These are phyloP conservation scores for Coemansia sp. DNA, from an alignment of 371 early-diverging fungal genomes.

Conservation along the genomic window DNA sequence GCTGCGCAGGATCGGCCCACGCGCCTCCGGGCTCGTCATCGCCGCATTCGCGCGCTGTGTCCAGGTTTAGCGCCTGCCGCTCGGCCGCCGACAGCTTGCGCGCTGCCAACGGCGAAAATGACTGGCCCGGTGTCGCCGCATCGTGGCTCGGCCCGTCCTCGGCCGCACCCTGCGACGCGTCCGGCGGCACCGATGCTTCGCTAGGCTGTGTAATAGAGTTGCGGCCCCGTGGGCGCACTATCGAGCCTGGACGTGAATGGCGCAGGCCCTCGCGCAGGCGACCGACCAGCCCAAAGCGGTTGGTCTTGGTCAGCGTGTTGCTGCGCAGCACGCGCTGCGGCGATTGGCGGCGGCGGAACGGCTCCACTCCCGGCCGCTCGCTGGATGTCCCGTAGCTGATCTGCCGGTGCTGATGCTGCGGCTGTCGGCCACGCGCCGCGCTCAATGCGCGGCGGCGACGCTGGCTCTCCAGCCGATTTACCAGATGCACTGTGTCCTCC, in stretches of 20 bases:
- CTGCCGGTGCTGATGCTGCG: not conserved
- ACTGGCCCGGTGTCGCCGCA: slow-evolving; percentile 15
- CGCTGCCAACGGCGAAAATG: slow-evolving; percentile 16
- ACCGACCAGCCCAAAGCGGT: slow-evolving; percentile 18
- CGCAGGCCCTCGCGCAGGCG: slow-evolving; percentile 32
- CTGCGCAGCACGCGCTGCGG: slow-evolving; percentile 14
- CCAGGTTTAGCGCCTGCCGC: not conserved
- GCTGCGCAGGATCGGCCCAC: slow-evolving; percentile 4
- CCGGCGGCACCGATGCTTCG: slow-evolving; percentile 7
- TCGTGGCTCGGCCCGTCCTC: slow-evolving; percentile 14
- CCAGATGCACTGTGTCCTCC: slow-evolving; percentile 31
- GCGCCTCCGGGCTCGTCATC: not conserved
- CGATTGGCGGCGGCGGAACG: not conserved
- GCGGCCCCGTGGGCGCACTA: slow-evolving; percentile 34
- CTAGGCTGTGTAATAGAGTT: slow-evolving; percentile 13
- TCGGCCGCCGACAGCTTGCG: slow-evolving; percentile 7
- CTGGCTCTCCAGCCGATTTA: slow-evolving; percentile 27
- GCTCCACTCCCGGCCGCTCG: not conserved
- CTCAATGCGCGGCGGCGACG: slow-evolving; percentile 8
- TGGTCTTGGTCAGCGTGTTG: slow-evolving; percentile 13
- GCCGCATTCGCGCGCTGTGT: not conserved
- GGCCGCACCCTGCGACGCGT: slow-evolving; percentile 4
- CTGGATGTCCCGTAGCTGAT: slow-evolving; percentile 16
- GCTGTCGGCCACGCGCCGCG: not conserved
- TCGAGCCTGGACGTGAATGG: slow-evolving; percentile 27